Base-by-base conservation (phyloP, 1,139 yeast genomes). In the Trichomonascaceae sp. region DNA sequence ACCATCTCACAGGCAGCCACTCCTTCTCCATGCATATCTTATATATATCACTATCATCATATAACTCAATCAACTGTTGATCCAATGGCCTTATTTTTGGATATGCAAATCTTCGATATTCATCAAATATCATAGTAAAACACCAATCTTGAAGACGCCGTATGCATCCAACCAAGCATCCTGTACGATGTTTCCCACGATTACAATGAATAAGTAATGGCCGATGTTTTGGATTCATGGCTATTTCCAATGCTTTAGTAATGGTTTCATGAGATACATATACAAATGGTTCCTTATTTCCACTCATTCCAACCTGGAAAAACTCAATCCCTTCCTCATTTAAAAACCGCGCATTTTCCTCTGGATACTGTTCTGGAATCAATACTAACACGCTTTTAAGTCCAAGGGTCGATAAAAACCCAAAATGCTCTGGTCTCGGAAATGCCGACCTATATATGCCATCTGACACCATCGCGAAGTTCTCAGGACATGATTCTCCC, bases 81-180 rank as follows among this genome's bases (percentile, higher is more conserved):
- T 93, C 99, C 76, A 93, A 77, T 10, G 96, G 96, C 60, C 99
- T 76, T 55, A 90, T 95, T 71, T 93, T 93, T 8, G 99, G 99
- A 54, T 87, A 87, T 5, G 98, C 96, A 74, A 89, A 93, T 64
- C 93, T 79, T 57, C 98, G 75, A 70, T 93, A 93, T 67, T 93
- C 99, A 64, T 93, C 98, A 66, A 93, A 89, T 18, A 91, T 93
- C 80, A 91, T 87, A 1, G 96, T 85, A 61, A 89, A 70, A 1
- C 96, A 85, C 99, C 99, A 93, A 58, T 84, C 82, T 66, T 93
- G 98, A 53, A 91, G 72, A 62, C 95, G 77, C 57, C 99, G 74
- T 45, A 93, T 76, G 61, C 96, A 93, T 1, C 99, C 99, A 10
- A 93, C 93, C 17, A 93, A 75, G 69, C 98, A 93, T 0, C 99